Evolutionary conservation across 805 yeast genomes (phyloP), one percentile per base, ranked within the genome.

Genomic region (Phaffomyces antillensis): DNA sequence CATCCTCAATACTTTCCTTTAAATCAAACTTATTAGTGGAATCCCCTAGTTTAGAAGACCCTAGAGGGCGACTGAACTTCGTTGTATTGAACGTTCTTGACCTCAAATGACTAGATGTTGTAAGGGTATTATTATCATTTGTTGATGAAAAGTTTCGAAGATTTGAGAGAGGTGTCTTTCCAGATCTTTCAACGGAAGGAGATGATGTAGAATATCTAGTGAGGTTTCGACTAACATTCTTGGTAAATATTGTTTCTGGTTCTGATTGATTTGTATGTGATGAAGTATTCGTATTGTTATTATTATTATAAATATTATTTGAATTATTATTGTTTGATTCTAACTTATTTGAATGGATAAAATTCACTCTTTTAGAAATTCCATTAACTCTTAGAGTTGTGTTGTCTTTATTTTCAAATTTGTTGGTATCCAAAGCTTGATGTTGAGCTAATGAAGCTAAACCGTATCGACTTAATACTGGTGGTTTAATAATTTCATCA

Each of bases 401-500:
- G 31, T 37, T 47, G 16, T 51, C 50, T 16, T 47, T 46, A 41
- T 49, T 50, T 55, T 60, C 30, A 28, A 10, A 28, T 28, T 28
- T 28, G 30, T 13, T 28, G 7, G 30, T 28, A 28, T 3, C 30
- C 11, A 28, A 28, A 28, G 30, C 53, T 31, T 41, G 39, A 35
- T 52, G 60, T 18, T 62, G 67, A 36, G 72, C 68, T 34, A 79
- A 61, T 23, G 79, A 60, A 24, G 79, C 82, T 18, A 75, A 66
- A 33, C 81, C 76, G 54, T 77, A 79, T 7, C 77, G 70, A 54
- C 83, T 77, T 47, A 79, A 64, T 13, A 76, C 77, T 3, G 85
- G 85, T 1, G 83, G 83, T 37, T 73, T 66, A 53, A 74, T 74
- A 35, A 75, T 72, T 48, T 67, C 72, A 48, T 77, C 82, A 41